Evolutionary conservation across 306 rosid genomes (phyloP).

Genomic region (Sechiopsis laciniata): DNA sequence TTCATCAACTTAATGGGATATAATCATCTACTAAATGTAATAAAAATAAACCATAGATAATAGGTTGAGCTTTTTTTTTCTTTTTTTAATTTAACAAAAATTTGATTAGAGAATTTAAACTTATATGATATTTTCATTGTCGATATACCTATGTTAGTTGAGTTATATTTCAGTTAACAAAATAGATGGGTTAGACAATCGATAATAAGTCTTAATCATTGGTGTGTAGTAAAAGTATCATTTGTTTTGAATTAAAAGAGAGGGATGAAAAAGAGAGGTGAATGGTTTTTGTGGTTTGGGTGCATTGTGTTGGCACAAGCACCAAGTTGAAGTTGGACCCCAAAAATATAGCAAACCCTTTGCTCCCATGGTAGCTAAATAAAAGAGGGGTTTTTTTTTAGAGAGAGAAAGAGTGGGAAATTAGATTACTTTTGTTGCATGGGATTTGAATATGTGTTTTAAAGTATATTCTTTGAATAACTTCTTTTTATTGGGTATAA

Average conservation of each 20-base stretch:
- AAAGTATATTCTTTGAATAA: slow-evolving; percentile 3
- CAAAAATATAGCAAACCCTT: slow-evolving; percentile 31
- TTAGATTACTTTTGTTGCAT: neutral
- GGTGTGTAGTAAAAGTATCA: neutral
- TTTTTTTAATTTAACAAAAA: too few species aligned
- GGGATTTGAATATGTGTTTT: neutral
- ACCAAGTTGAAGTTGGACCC: slow-evolving; percentile 52
- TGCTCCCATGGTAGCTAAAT: slow-evolving; percentile 22
- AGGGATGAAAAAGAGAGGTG: neutral
- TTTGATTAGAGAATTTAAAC: too few species aligned
- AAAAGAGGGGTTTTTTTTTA: neutral
- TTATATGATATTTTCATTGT: too few species aligned
- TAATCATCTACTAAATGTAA: too few species aligned
- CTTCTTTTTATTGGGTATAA: neutral
- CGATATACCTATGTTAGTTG: too few species aligned
- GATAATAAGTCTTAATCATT: neutral
- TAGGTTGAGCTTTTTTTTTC: too few species aligned
- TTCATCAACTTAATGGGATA: neutral
- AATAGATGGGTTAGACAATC: too few species aligned
- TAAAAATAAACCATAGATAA: too few species aligned
- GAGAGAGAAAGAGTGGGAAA: neutral
- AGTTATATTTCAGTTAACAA: too few species aligned
- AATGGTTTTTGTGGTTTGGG: slow-evolving; percentile 55
- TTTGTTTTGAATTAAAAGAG: slow-evolving; percentile 19
- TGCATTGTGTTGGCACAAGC: slow-evolving; percentile 58